Evolutionary conservation across 768 basidiomycete genomes (phyloP).

Genomic region (Pleurotus tuoliensis): DNA sequence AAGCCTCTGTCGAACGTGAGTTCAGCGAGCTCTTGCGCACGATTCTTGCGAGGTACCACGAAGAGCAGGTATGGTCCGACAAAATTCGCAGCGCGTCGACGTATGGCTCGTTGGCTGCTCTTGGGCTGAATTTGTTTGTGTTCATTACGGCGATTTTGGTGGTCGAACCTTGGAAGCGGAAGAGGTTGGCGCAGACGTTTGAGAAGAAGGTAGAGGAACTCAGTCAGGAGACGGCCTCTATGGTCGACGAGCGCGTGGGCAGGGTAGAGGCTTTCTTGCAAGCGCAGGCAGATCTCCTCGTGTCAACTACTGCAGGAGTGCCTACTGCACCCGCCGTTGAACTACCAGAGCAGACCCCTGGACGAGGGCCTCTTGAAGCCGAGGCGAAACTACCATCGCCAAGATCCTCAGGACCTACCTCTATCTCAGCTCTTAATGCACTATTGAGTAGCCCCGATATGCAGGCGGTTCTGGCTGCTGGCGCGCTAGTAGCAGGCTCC

Average conservation of each 20-base stretch:
- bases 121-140: constrained; percentile 85
- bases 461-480: constrained; percentile 2
- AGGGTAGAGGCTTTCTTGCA: constrained; percentile 46
- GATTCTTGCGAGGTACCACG: constrained; percentile 92
- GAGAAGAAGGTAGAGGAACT: constrained; percentile 79
- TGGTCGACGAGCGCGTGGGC: constrained; percentile 44
- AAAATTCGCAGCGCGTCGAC: constrained; percentile 96
- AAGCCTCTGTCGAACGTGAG: constrained; percentile 79
- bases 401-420: background rate
- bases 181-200: constrained; percentile 80
- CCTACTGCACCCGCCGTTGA: background rate
- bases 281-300: constrained; percentile 34
- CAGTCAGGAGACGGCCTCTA: constrained; percentile 46
- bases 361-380: background rate
- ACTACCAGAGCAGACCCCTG: background rate
- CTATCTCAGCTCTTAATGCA: background rate
- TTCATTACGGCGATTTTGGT: constrained; percentile 87
- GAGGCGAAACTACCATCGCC: background rate
- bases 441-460: background rate
- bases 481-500: constrained; percentile 1
- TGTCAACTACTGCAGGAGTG: background rate
- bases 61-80: constrained; percentile 99
- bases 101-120: constrained; percentile 82
- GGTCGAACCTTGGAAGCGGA: constrained; percentile 96
- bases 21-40: constrained; percentile 85